Evolutionary conservation across 2,329 filamentous ascomycete genomes (phyloP).

Genomic region (Mollisia scopiformis): DNA sequence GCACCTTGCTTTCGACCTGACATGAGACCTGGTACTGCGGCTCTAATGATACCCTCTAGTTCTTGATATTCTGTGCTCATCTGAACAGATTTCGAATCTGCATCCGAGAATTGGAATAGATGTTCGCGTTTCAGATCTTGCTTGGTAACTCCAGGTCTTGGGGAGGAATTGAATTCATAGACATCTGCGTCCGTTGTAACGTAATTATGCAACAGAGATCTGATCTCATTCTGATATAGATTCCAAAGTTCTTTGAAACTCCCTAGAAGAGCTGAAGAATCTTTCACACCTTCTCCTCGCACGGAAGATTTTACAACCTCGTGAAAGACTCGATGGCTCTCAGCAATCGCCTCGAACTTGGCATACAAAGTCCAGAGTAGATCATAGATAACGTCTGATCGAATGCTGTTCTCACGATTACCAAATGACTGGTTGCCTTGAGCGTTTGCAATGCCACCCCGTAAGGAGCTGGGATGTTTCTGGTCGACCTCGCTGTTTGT

Average conservation of each 20-base stretch:
- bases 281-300: conserved; percentile 71
- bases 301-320: conserved; percentile 89
- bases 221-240: conserved; percentile 95
- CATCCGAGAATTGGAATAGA: conserved; percentile 85
- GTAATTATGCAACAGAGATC: conserved; percentile 92
- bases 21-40: conserved; percentile 90
- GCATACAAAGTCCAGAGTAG: conserved; percentile 91
- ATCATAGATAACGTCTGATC: conserved; percentile 86
- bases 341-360: conserved; percentile 96
- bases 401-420: conserved; percentile 73
- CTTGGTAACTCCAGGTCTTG: conserved; percentile 39
- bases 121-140: conserved; percentile 42
- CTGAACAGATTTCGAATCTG: conserved; percentile 77
- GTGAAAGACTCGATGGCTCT: conserved; percentile 91
- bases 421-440: conserved; percentile 66
- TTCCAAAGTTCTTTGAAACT: conserved; percentile 99
- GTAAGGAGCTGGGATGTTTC: conserved; percentile 82
- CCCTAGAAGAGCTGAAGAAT: conserved; percentile 70
- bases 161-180: conserved; percentile 72
- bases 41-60: conserved; percentile 84
- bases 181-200: conserved; percentile 87
- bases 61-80: conserved; percentile 87
- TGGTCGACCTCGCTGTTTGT: conserved; percentile 94
- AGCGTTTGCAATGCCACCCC: conserved; percentile 52
- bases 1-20: conserved; percentile 61